Evolutionary conservation across 148 eudicot genomes (phyloP), one percentile per base, ranked within the genome.

Genomic region (Dysphania ambrosioides): DNA sequence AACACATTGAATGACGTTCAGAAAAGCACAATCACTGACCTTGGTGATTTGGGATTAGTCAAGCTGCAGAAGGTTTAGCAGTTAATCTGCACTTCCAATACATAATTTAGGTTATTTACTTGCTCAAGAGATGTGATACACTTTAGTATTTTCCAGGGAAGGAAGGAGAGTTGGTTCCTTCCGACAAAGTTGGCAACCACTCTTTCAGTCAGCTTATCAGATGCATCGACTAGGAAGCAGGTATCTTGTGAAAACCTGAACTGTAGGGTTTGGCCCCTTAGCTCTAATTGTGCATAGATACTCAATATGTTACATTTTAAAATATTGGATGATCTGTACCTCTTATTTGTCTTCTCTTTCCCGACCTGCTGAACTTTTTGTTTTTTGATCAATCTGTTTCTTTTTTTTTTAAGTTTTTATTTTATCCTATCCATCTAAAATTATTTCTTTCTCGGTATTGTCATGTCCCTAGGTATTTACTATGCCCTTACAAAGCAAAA

Each of bases 151-250:
- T 68, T 82, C 56, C 81, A 95, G 99, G 99, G 98, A 44, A 90
- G 88, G 87, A 95, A 89, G 78, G 99, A 95, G 35, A 84, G 99
- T 78, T 95, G 99, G 99, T 95, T 95, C 75, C 74, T 95, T 68
- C 99, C 97, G 23, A 95, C 99, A 38, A 90, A 92, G 81, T 78
- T 95, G 59, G 97, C 91, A 53, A 95, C 97, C 49, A 92, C 90
- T 75, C 90, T 95, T 64, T 95, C 97, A 60, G 86, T 88, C 79
- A 92, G 97, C 84, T 85, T 95, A 74, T 86, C 99, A 35, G 99
- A 92, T 80, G 71, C 93, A 68, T 80, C 99, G 53, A 76, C 92
- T 57, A 88, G 97, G 77, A 95, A 89, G 73, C 88, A 92, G 97
- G 97, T 95, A 83, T 72, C 8, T 69, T 35, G 34, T 40, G 41